Percentiles rank a stretch among this genome's conserved stretches.
These are phyloP conservation scores for Lactarius pseudohatsudake DNA, from an alignment of 768 basidiomycete species.

Conservation along the genomic window DNA sequence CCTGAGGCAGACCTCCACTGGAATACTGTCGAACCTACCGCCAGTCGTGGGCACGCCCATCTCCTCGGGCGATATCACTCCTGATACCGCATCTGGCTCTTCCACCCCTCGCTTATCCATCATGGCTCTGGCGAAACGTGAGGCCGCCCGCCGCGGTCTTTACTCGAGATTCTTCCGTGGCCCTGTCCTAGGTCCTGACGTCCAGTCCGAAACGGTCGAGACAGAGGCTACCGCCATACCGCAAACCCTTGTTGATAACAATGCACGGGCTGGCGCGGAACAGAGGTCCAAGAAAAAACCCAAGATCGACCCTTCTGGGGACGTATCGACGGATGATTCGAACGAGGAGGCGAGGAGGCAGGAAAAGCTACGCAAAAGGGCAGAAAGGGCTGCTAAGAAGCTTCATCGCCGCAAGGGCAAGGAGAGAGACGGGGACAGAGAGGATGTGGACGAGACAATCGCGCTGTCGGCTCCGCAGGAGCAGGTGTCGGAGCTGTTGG, in stretches of 20 bases:
- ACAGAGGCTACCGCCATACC: constrained; percentile 6
- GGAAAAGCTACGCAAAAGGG: constrained; percentile 25
- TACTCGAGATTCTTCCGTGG: constrained; percentile 85
- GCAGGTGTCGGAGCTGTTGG: neutral
- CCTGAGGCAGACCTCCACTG: constrained; percentile 64
- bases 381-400: constrained; percentile 26
- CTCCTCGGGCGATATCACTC: constrained; percentile 40
- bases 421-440: neutral
- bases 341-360: constrained; percentile 20
- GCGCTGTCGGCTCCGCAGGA: neutral
- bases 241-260: neutral
- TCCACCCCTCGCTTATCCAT: constrained; percentile 46
- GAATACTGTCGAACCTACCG: constrained; percentile 72
- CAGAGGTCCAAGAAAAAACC: constrained; percentile 14
- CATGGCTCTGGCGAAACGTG: constrained; percentile 67
- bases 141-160: constrained; percentile 70
- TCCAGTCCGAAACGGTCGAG: constrained; percentile 22
- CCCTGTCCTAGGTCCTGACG: constrained; percentile 58
- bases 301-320: constrained; percentile 5
- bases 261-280: neutral
- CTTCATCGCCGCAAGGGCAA: constrained; percentile 17
- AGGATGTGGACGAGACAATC: neutral
- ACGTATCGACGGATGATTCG: constrained; percentile 6
- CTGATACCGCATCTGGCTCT: constrained; percentile 30
- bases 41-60: constrained; percentile 53